Conservation (phyloP, 495 filamentous ascomycete species). For the Xylaria sp. region DNA sequence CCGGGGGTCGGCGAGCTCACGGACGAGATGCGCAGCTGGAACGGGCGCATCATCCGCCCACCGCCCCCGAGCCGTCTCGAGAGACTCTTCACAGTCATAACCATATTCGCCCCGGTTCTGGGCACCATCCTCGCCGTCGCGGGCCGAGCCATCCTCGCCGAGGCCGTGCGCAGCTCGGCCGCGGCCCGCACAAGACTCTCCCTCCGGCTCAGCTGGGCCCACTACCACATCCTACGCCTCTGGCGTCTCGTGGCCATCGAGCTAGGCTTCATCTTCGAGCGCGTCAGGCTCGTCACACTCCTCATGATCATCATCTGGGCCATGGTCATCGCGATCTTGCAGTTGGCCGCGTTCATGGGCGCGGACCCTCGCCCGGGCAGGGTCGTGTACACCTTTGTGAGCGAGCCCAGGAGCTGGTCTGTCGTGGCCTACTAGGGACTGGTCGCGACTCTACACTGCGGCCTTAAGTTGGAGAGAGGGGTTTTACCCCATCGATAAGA, state of each 20-base stretch:
- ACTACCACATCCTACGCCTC: background rate
- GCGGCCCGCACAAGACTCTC: background rate
- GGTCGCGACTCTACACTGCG: background rate
- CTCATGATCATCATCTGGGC: background rate
- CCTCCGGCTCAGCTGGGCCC: background rate
- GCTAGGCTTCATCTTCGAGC: background rate
- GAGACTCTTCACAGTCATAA: background rate
- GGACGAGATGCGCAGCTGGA: background rate
- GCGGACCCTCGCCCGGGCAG: background rate
- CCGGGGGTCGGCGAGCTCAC: background rate
- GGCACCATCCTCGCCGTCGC: background rate
- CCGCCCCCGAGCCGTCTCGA: background rate
- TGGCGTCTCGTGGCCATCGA: background rate
- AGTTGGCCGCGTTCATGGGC: background rate
- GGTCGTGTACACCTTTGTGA: background rate
- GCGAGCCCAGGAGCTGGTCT: background rate
- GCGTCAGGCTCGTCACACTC: background rate
- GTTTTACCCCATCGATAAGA: no score
- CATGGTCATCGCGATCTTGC: background rate
- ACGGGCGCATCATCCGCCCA: background rate
- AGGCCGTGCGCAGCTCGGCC: background rate
- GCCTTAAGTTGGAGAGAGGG: no score
- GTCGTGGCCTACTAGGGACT: slow-evolving; percentile 1
- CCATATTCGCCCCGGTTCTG: no score
- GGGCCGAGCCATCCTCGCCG: background rate